Conservation (phyloP, 805 yeast species). For the Saccharomycopsis sp. region DNA sequence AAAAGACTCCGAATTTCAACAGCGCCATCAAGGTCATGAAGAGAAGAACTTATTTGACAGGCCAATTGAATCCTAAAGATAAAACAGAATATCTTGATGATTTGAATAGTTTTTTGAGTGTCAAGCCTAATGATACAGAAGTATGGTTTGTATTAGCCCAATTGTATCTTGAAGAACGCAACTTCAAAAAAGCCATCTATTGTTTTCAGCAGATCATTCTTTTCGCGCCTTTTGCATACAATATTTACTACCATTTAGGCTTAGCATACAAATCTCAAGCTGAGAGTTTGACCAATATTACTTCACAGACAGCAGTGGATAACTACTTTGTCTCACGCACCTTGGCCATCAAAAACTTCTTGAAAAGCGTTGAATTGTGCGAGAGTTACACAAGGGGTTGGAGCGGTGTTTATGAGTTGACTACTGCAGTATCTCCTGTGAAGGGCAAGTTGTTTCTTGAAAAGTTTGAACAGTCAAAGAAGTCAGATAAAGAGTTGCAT, state of each 20-base stretch:
- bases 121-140: constrained; percentile 68
- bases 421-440: constrained; percentile 26
- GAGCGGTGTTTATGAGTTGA: constrained; percentile 51
- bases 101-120: constrained; percentile 48
- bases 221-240: constrained; percentile 62
- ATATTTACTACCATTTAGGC: constrained; percentile 59
- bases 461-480: constrained; percentile 25
- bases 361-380: constrained; percentile 73
- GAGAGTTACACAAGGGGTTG: constrained; percentile 66
- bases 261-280: constrained; percentile 32
- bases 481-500: constrained; percentile 29
- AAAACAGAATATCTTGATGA: constrained; percentile 44
- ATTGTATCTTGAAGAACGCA: constrained; percentile 53
- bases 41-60: constrained; percentile 24
- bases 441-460: constrained; percentile 20
- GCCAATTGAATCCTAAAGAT: constrained; percentile 8
- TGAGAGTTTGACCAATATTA: constrained; percentile 11
- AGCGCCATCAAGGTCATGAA: constrained; percentile 21
- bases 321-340: constrained; percentile 15
- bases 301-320: constrained; percentile 13
- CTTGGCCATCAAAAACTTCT: constrained; percentile 40
- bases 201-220: constrained; percentile 66
- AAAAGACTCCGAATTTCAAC: constrained; percentile 22
- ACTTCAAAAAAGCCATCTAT: constrained; percentile 59
- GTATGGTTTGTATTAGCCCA: constrained; percentile 75